Evolutionary conservation across 805 yeast species (phyloP), one percentile per base, ranked within the genome.

Genomic region (Sporopachydermia quercuum): DNA sequence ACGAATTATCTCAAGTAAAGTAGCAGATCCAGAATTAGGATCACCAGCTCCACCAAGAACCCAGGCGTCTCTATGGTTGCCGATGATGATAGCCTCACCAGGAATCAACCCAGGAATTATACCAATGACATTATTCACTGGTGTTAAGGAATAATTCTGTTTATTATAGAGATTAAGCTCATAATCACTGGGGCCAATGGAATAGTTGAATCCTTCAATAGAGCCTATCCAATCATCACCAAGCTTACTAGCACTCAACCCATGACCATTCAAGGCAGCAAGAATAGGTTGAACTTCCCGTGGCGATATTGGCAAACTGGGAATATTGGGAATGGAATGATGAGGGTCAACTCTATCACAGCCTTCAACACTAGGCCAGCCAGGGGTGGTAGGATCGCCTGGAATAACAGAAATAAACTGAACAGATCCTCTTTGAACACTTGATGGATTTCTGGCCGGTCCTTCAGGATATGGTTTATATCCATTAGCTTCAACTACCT

Each of bases 341-440:
- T 52, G 46, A 2, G 82, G 81, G 43, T 66, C 74, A 4, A 54
- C 54, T 40, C 80, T 61, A 16, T 66, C 57, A 35, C 66, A 67
- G 13, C 62, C 68, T 3, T 70, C 69, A 37, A 65, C 69, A 27
- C 75, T 69, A 3, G 80, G 71, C 45, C 66, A 70, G 2, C 80
- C 83, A 1, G 86, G 86, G 1, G 86, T 74, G 0, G 86, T 71
- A 14, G 91, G 91, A 51, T 80, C 91, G 23, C 91, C 91, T 1
- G 87, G 86, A 3, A 65, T 60, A 37, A 54, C 55, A 3, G 80
- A 66, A 19, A 78, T 57, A 50, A 70, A 80, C 54, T 71, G 74
- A 3, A 77, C 81, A 35, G 83, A 74, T 1, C 91, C 91, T 48
- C 91, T 66, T 60, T 81, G 87, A 19, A 82, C 77, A 11, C 80